Evolutionary conservation across 192 early-diverging fungal genomes (phyloP), one percentile per base, ranked within the genome.

Genomic region (Backusella sp.): DNA sequence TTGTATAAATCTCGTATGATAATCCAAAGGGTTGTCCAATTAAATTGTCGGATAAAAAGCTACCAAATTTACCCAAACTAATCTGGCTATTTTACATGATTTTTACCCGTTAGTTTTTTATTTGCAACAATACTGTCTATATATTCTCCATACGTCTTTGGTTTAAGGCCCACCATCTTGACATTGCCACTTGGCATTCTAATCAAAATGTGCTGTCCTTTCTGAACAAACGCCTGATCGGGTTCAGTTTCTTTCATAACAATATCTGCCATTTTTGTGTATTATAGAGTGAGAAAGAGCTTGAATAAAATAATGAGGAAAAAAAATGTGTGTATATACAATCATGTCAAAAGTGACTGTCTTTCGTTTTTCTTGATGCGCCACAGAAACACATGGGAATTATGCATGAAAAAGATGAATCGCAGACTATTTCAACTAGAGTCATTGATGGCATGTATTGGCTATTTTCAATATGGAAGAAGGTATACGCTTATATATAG

Each of bases 21-120:
- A 94, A 82, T 39, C 94, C 94, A 82, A 91, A 97, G 1, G 91
- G 87, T 46, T 88, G 83, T 3, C 95, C 97, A 68, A 99, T 91
- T 21, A 99, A 84, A 73, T 89, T 91, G 75, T 92, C 87, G 11
- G 89, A 87, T 70, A 88, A 78, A 84, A 97, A 96, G 36, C 85
- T 86, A 39, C 97, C 97, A 86, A 99, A 97, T 82, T 97, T 99
- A 68, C 97, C 97, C 37, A 99, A 79, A 14, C 85, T 84, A n/a
- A 94, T 78, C 6, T 77, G 86, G 6, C 86, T 89, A 73, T 46
- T n/a, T 32, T 32, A 32, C 32, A 3, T 32, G 2, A 3, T 32
- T 32, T 32, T 32, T 32, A 32, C 32, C 32, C 32, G 32, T 32
- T 32, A 32, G 32, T 32, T 32, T 32, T 32, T 32, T 3, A 28